Evolutionary conservation across 495 filamentous ascomycete species (phyloP), one percentile per base, ranked within the genome.

Genomic region (Aspergillus homomorphus): DNA sequence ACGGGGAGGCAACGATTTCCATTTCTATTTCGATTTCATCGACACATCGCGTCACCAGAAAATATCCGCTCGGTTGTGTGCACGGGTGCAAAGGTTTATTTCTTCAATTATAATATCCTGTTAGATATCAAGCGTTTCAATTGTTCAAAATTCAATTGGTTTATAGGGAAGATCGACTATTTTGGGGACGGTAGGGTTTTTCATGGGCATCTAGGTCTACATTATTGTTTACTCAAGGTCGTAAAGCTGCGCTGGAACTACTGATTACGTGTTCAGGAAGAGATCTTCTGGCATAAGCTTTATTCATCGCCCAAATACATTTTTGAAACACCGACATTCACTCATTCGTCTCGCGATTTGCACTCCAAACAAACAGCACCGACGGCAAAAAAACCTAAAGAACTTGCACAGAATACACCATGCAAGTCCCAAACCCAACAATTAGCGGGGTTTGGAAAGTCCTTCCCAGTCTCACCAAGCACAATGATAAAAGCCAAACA

Each of bases 391-490:
- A 14, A 48, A 43, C 52, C 57, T 33, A 21, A 22, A 54, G 14
- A 46, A 26, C 56, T 56, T 60, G 56, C 51, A 23, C 28, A 46
- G 54, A 57, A 63, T 45, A n/a, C 42, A 38, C 45, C 43, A 58
- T 51, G 49, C 41, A 57, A 5, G 45, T 53, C 61, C 56, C 57
- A 53, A 61, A 64, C 65, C 67, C 62, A 66, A 71, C 67, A 61
- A 77, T 77, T 69, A 77, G 74, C 68, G 68, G 62, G 67, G 71
- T 54, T 59, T 58, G 62, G 56, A 64, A 69, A 69, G 53, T 60
- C 48, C 71, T 67, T 73, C 59, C 54, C 73, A 74, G 67, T 41
- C 18, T 41, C 56, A 51, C 59, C 53, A 51, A 55, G 55, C 60
- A 51, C 23, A 30, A 52, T 45, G 64, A 52, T 38, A 60, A 23